Evolutionary conservation across 2,329 filamentous ascomycete genomes (phyloP).

Genomic region (Mollisia scopiformis): DNA sequence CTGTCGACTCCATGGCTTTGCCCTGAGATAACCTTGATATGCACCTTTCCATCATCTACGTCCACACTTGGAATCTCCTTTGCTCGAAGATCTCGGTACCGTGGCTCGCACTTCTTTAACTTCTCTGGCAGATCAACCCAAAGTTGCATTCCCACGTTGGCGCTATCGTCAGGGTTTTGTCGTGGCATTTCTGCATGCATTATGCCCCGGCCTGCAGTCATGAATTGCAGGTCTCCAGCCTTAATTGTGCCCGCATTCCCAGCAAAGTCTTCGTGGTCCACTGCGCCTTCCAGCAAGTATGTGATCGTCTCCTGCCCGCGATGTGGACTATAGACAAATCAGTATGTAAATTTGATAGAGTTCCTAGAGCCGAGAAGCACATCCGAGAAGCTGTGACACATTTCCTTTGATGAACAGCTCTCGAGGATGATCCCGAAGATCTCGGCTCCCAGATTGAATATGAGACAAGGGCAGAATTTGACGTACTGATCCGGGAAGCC

Average conservation of each 20-base stretch:
- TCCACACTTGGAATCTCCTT: conserved; percentile 78
- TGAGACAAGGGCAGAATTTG: too few relatives aligned
- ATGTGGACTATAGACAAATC: too few relatives aligned
- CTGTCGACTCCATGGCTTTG: conserved; percentile 83
- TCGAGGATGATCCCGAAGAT: too few relatives aligned
- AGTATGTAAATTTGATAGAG: too few relatives aligned
- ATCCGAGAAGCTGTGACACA: too few relatives aligned
- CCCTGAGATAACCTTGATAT: conserved; percentile 89
- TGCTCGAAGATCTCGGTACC: conserved; percentile 84
- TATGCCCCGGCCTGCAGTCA: conserved; percentile 91
- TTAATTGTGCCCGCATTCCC: conserved; percentile 84
- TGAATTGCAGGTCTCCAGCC: conserved; percentile 93
- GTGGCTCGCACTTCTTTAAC: conserved; percentile 86
- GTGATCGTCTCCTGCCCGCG: conserved; percentile 77
- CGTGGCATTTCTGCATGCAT: conserved; percentile 96
- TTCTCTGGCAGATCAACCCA: conserved; percentile 89
- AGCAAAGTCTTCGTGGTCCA: conserved; percentile 92
- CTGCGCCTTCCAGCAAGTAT: conserved; percentile 81
- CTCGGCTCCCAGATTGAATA: too few relatives aligned
- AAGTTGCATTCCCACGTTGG: conserved; percentile 87
- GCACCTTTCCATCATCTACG: conserved; percentile 72
- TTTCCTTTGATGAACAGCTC: too few relatives aligned
- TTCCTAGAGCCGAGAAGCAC: too few relatives aligned
- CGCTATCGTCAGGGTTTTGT: conserved; percentile 72
- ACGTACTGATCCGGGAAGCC: conserved; percentile 96